phyloP scores from a whole-genome alignment of 2,329 filamentous ascomycete species.

The Fusarium sterilihyphosum region DNA sequence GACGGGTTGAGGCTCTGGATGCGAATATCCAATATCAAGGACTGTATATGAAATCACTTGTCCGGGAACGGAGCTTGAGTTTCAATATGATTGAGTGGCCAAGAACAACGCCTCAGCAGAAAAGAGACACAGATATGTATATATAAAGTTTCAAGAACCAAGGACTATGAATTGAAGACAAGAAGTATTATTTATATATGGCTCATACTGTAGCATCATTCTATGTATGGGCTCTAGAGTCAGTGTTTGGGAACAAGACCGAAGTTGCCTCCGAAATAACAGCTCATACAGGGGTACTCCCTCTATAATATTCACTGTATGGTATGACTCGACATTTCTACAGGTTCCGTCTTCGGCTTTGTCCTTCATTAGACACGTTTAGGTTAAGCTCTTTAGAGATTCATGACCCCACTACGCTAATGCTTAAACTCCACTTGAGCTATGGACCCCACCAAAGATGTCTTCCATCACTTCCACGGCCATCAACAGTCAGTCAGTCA shows the following conservation, averaged over 20 bases:
- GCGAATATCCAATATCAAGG: background rate
- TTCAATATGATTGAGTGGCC: constrained; percentile 14
- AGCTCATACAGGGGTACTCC: constrained; percentile 6
- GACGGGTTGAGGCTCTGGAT: background rate
- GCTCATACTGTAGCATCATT: background rate
- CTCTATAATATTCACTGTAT: background rate
- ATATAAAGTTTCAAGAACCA: background rate
- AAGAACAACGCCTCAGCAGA: background rate
- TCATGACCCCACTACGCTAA: constrained; percentile 8
- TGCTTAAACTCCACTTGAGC: background rate
- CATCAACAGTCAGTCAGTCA: background rate
- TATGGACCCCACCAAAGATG: constrained; percentile 1
- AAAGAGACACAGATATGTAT: background rate
- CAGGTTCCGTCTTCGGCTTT: constrained; percentile 41
- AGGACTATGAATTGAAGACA: background rate
- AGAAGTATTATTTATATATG: constrained; percentile 3
- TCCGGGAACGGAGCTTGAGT: constrained; percentile 22
- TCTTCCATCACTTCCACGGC: constrained; percentile 5
- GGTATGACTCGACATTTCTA: constrained; percentile 36
- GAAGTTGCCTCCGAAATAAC: constrained; percentile 28
- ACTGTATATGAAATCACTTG: constrained; percentile 6
- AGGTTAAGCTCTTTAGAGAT: background rate
- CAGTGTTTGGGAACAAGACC: constrained; percentile 15
- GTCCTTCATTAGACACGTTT: background rate
- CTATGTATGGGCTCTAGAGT: background rate